These are phyloP conservation scores for Dioscorea zingiberensis DNA, from an alignment of 106 monocot genomes.

Conservation along the genomic window DNA sequence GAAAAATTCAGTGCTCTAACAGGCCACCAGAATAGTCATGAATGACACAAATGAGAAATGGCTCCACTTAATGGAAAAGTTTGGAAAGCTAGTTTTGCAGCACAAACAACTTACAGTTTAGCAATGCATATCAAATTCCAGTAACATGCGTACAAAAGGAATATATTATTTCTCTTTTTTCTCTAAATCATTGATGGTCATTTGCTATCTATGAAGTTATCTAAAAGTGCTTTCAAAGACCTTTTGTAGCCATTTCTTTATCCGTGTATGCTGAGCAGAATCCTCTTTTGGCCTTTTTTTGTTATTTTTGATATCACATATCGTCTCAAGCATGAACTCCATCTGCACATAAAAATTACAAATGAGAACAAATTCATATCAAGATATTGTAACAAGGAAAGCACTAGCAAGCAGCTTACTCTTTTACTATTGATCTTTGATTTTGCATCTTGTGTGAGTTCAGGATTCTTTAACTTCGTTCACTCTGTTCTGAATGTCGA, in stretches of 20 bases:
- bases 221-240: constrained; percentile 15
- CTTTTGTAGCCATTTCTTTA: constrained; percentile 99
- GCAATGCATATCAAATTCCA: no score
- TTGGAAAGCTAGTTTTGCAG: no score
- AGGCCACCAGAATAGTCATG: no score
- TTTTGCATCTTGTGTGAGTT: constrained; percentile 24
- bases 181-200: no score
- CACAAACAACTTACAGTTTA: no score
- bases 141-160: no score
- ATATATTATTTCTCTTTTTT: no score
- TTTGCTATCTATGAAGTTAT: no score
- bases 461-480: constrained; percentile 43
- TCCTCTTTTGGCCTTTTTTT: constrained; percentile 81
- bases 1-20: no score
- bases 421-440: constrained; percentile 52
- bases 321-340: constrained; percentile 96
- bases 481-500: constrained; percentile 61
- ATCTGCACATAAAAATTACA: constrained; percentile 52
- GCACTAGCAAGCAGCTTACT: constrained; percentile 28
- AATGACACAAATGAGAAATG: no score
- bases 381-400: not conserved
- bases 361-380: not conserved
- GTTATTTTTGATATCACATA: constrained; percentile 97
- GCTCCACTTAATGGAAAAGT: no score
- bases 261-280: constrained; percentile 52